Evolutionary conservation across 176 grass and related monocot species (phyloP), one percentile per base, ranked within the genome.

Genomic region (Rhynchospora breviuscula): DNA sequence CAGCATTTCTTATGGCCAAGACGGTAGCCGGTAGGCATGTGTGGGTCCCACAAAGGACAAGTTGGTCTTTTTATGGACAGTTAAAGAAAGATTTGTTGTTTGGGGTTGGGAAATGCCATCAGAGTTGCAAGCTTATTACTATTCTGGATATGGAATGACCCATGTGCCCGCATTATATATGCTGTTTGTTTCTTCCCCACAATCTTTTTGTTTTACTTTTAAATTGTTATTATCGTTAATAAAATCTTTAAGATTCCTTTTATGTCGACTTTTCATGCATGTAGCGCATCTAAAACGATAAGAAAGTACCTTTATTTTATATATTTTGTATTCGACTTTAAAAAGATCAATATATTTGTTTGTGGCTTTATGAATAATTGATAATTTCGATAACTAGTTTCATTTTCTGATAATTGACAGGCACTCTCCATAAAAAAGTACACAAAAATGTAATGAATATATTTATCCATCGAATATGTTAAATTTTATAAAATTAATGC

Each of bases 61-160:
- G 10, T 54, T 56, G 12, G 73, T 77, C 47, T 56, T 77, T 77
- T 77, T 56, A 77, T 53, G 3, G 73, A 77, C 73, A 77, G 73
- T 77, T 77, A 77, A 48, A 77, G 48, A 70, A 46, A 46, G 48
- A 56, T 77, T 77, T 77, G 73, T 77, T 77, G 73, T 54, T 77
- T 77, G 22, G 49, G 23, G 49, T 77, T 56, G 23, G 12, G 13
- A 56, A 77, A 56, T 77, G 49, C 73, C 73, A 77, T 77, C 73
- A 77, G 12, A 56, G 48, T 77, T 77, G 48, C 23, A 8, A 56
- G 29, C 22, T 77, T 77, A 53, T 77, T 53, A 75, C 19, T 15
- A 70, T 18, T 2, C 15, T 69, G 33, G 33, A 70, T n/a, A 70
- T 54, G 22, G 47, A 47, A 76, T 53, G 71, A 76, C 47, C 71